A percentile compares a stretch with the other conserved stretches of the same genome.
Conservation (phyloP, 78 protist genomes). For the Dictyostelium brefeldianum region DNA sequence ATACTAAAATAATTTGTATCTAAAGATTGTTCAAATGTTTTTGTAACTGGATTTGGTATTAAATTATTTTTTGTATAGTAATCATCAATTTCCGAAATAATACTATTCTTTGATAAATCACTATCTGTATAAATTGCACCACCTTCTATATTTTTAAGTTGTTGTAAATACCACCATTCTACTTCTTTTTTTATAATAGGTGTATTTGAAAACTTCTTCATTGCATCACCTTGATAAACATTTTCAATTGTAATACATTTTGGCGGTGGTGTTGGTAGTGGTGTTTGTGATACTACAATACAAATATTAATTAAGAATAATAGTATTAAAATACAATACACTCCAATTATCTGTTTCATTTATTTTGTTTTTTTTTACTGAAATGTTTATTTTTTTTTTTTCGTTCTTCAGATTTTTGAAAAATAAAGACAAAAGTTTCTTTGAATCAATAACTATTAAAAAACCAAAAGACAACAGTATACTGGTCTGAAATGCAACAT, state of each 20-base stretch:
- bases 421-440: not conserved
- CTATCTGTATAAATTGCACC: not conserved
- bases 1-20: not conserved
- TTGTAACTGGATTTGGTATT: not conserved
- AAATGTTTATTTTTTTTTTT: too few species aligned
- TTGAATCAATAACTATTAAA: not conserved
- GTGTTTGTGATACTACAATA: too few species aligned
- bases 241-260: not conserved
- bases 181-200: not conserved
- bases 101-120: not conserved
- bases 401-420: not conserved
- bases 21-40: not conserved
- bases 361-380: too few species aligned
- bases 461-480: too few species aligned
- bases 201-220: not conserved
- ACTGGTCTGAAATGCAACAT: too few species aligned
- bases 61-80: not conserved
- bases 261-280: too few species aligned
- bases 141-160: not conserved
- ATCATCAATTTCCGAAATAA: not conserved
- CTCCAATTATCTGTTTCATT: too few species aligned
- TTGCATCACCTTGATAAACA: not conserved
- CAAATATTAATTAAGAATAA: not conserved
- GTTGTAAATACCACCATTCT: not conserved
- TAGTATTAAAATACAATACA: not conserved